phyloP scores from a whole-genome alignment of 2,329 filamentous ascomycete species.

The Colletotrichum somersetense region DNA sequence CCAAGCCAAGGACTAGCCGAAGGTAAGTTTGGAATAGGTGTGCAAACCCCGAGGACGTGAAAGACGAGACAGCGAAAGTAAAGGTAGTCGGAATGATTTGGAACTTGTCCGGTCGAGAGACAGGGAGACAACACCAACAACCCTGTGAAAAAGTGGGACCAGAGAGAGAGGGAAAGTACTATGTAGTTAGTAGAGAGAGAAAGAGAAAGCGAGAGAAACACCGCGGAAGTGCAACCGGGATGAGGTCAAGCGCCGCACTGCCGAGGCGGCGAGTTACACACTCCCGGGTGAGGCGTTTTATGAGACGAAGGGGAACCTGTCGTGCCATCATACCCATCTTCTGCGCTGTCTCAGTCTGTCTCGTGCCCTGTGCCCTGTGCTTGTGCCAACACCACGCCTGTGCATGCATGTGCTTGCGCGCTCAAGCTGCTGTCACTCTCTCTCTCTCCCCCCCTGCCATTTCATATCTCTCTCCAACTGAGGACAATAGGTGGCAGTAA shows the following conservation, averaged over 20 bases:
- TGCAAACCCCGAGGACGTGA: constrained; percentile 4
- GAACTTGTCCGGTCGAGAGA: neutral
- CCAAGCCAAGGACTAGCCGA: neutral
- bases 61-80: neutral
- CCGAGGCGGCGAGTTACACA: constrained; percentile 5
- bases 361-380: constrained; percentile 6
- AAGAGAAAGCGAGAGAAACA: neutral
- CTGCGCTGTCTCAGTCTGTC: neutral
- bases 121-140: neutral
- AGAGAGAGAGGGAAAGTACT: neutral
- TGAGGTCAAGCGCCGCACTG: constrained; percentile 33
- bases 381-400: neutral
- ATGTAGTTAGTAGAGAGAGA: neutral
- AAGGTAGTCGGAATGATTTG: neutral
- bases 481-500: neutral
- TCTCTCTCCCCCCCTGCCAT: neutral
- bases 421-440: constrained; percentile 1
- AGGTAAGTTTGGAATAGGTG: constrained; percentile 1
- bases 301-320: constrained; percentile 25
- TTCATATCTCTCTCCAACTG: neutral
- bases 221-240: neutral
- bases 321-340: constrained; percentile 10
- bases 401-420: constrained; percentile 13
- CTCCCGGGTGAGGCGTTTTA: constrained; percentile 33
- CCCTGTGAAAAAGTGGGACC: constrained; percentile 21